phyloP scores from a whole-genome alignment of 805 yeast genomes.

The Kodamaea kakaduensis region DNA sequence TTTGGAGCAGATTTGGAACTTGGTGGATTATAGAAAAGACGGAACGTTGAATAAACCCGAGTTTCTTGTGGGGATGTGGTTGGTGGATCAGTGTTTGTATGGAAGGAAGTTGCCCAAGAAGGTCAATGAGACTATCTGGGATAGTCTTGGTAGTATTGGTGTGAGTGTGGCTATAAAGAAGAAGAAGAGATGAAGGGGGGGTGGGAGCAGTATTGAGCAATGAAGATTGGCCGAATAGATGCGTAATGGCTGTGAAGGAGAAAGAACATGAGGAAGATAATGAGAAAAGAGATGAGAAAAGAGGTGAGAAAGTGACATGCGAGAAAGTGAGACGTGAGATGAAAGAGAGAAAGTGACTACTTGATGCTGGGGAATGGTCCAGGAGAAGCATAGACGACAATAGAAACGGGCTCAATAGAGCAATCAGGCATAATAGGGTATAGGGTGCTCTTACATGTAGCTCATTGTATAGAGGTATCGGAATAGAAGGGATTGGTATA shows the following conservation, averaged over 20 bases:
- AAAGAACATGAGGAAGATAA: background rate
- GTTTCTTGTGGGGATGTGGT: conserved; percentile 96
- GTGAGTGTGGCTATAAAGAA: conserved; percentile 36
- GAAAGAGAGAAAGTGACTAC: no score
- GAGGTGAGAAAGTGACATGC: no score
- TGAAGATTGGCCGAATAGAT: background rate
- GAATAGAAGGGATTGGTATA: no score
- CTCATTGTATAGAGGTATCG: no score
- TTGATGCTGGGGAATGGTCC: no score
- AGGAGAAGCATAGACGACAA: no score
- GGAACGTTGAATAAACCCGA: conserved; percentile 77
- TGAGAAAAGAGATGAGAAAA: background rate
- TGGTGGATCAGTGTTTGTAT: conserved; percentile 91
- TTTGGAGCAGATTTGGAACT: conserved; percentile 58
- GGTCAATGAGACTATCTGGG: conserved; percentile 73
- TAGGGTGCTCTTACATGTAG: no score
- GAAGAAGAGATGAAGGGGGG: conserved; percentile 19
- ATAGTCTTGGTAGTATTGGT: conserved; percentile 58
- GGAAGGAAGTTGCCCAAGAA: conserved; percentile 82
- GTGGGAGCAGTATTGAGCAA: no score
- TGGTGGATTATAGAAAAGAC: conserved; percentile 63
- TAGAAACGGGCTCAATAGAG: no score
- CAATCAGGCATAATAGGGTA: no score
- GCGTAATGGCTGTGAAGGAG: background rate
- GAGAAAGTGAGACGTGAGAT: no score